phyloP scores from a whole-genome alignment of 2,329 filamentous ascomycete species.

The Talaromyces funiculosus region DNA sequence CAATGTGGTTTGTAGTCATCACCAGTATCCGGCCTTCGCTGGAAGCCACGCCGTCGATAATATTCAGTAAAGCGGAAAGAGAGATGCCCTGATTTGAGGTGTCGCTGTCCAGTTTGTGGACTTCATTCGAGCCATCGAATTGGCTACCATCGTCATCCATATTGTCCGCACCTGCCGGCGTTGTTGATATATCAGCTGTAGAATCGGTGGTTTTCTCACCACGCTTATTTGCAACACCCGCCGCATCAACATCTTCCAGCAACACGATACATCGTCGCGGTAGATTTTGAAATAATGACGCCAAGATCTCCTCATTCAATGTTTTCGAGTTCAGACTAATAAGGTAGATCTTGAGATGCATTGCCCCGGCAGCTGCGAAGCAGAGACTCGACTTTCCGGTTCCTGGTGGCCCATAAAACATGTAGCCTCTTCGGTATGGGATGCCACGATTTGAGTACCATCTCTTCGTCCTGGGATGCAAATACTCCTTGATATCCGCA shows the following conservation, averaged over 20 bases:
- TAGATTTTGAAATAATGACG: constrained; percentile 59
- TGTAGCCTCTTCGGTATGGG: constrained; percentile 76
- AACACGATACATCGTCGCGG: constrained; percentile 67
- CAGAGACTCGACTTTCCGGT: constrained; percentile 72
- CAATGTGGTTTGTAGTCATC: constrained; percentile 66
- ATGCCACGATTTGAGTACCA: constrained; percentile 83
- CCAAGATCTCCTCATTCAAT: constrained; percentile 61
- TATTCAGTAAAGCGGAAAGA: constrained; percentile 63
- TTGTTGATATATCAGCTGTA: constrained; percentile 24
- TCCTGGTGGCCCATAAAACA: constrained; percentile 73
- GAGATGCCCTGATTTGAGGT: constrained; percentile 45
- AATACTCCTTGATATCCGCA: constrained; percentile 52
- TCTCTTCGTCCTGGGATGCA: constrained; percentile 48
- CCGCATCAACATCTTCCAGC: constrained; percentile 70
- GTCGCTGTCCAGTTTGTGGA: constrained; percentile 13
- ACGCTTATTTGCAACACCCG: constrained; percentile 58
- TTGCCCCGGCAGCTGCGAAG: constrained; percentile 64
- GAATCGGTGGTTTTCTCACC: constrained; percentile 27
- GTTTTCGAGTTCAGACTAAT: constrained; percentile 59
- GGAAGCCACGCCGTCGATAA: constrained; percentile 64
- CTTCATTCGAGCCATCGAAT: neutral
- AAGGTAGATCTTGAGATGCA: constrained; percentile 67
- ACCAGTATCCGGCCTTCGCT: constrained; percentile 66
- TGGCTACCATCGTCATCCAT: neutral
- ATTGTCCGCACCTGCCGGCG: constrained; percentile 5